Percentiles rank a stretch among this genome's conserved stretches.
Conservation (phyloP, 306 rosid species). For the Comarum palustre region DNA sequence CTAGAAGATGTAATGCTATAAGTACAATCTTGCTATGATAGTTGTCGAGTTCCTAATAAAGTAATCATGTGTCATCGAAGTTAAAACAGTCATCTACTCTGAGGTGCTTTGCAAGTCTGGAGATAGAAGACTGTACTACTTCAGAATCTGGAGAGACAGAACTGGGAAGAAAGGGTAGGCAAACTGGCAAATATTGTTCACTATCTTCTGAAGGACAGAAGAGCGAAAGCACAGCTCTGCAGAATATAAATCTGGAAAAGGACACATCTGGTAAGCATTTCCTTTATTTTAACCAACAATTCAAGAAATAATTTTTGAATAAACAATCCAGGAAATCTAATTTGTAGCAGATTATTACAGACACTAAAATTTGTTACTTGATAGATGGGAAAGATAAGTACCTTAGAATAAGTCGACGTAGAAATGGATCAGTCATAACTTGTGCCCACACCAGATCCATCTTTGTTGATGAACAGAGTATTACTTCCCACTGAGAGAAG, state of each 20-base stretch:
- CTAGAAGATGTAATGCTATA: slow-evolving; percentile 26
- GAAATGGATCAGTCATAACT: slow-evolving; percentile 74
- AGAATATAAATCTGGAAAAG: slow-evolving; percentile 84
- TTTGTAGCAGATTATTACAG: background rate
- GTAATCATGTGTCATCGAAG: slow-evolving; percentile 44
- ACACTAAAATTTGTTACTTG: background rate
- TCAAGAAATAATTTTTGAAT: too few species aligned
- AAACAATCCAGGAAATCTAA: background rate
- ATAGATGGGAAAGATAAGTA: slow-evolving; percentile 24
- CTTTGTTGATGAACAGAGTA: slow-evolving; percentile 65
- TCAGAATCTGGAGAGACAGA: slow-evolving; percentile 59
- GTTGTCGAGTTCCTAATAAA: slow-evolving; percentile 16
- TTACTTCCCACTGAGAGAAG: slow-evolving; percentile 87
- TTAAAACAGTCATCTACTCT: slow-evolving; percentile 58
- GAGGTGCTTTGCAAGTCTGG: slow-evolving; percentile 76
- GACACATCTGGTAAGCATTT: slow-evolving; percentile 20
- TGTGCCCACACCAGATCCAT: slow-evolving; percentile 95
- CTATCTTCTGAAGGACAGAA: slow-evolving; percentile 58
- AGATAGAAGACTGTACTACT: slow-evolving; percentile 57
- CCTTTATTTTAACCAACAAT: slow-evolving; percentile 9
- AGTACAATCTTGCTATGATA: slow-evolving; percentile 22
- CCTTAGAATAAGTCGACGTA: slow-evolving; percentile 90
- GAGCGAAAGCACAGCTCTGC: slow-evolving; percentile 66
- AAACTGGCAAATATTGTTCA: slow-evolving; percentile 61
- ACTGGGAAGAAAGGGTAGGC: slow-evolving; percentile 73